Evolutionary conservation across 192 early-diverging fungal species (phyloP).

Genomic region (Mortierella hygrophila): DNA sequence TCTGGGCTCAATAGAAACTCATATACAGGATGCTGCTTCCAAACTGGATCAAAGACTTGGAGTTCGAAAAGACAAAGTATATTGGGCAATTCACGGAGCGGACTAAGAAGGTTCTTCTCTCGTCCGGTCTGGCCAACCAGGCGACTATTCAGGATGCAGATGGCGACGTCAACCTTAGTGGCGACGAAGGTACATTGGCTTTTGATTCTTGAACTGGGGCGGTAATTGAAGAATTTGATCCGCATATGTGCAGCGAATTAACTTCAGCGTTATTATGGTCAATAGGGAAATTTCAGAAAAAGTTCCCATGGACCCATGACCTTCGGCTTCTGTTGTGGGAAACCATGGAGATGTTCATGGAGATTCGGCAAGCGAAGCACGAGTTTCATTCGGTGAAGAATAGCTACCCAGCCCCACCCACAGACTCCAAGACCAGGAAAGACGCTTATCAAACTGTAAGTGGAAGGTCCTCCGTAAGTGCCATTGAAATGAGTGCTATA

Average conservation of each 20-base stretch:
- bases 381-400: constrained; percentile 28
- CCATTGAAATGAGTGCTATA: not conserved
- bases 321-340: constrained; percentile 47
- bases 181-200: constrained; percentile 31
- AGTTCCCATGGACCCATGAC: constrained; percentile 53
- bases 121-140: constrained; percentile 13
- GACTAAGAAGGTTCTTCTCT: constrained; percentile 15
- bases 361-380: constrained; percentile 33
- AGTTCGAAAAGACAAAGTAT: constrained; percentile 9
- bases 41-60: constrained; percentile 33
- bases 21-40: constrained; percentile 42
- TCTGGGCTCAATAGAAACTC: constrained; percentile 21
- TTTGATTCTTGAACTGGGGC: not conserved
- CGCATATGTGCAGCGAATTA: not conserved
- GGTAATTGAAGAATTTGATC: not conserved
- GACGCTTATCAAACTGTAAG: constrained; percentile 64
- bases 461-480: not conserved
- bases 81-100: constrained; percentile 24
- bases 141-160: constrained; percentile 14
- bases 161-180: constrained; percentile 31
- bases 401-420: constrained; percentile 16
- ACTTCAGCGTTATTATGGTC: not conserved
- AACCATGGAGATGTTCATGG: constrained; percentile 54
- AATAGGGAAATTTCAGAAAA: constrained; percentile 19
- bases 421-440: constrained; percentile 61